Evolutionary conservation across 768 basidiomycete species (phyloP), one percentile per base, ranked within the genome.

Genomic region (Lentinula sp.): DNA sequence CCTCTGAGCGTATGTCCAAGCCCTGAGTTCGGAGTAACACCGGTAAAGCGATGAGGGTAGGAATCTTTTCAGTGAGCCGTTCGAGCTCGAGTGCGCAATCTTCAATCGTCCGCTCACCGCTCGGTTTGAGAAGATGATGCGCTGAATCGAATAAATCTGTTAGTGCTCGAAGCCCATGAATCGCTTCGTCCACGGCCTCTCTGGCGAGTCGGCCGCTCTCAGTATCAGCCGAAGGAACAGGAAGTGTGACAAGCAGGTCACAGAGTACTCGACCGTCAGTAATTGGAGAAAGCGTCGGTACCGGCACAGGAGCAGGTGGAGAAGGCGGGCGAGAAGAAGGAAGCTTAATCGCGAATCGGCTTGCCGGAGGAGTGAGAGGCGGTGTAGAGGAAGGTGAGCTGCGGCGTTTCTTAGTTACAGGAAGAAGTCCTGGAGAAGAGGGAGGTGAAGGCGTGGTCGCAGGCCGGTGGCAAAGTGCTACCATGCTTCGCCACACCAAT

Each of bases 111-210:
- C 60, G 61, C 18, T 55, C 65, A 39, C 65, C 49, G 43, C 61
- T 58, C 18, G 65, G 60, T 51, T 66, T 63, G 62, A 63, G 68
- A 34, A 60, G 60, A 18, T 69, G 57, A 42, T 75, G 70, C 15
- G 80, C 75, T 15, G 76, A 77, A 61, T 87, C 86, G 13, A 91
- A 74, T 31, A 91, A 76, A 9, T 78, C 74, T 15, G 76, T 74
- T 16, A 93, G 71, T 21, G 84, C 80, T 65, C 78, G 74, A 31
- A 93, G 73, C 15, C 84, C 87, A 59, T 80, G 82, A 65, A 88
- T 85, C 1, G 88, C 91, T 67, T 92, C 91, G 58, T 88, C 86
- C 9, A 93, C 89, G 5, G 89, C 91, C 69, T 93, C 91, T 43
- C 80, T 78, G n/a, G 91, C 91, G 8, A 89, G 70, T 28, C 75